Evolutionary conservation across 257 asterid species (phyloP).

Genomic region (Salvia miltiorrhiza): DNA sequence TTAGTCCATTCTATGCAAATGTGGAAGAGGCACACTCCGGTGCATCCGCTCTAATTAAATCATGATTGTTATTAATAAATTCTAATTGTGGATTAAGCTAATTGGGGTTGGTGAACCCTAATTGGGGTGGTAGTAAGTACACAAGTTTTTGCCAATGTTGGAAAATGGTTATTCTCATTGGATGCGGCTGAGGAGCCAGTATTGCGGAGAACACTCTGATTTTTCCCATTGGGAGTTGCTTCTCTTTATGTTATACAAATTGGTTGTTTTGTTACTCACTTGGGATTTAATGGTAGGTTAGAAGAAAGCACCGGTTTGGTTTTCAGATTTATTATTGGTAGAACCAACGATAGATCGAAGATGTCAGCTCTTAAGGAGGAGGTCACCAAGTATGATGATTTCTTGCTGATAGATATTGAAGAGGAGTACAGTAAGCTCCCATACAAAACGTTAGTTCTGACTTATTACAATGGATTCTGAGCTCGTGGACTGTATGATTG

Average conservation of each 20-base stretch:
- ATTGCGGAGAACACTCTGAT: not conserved
- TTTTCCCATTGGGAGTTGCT: not conserved
- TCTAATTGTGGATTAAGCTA: too few relatives aligned
- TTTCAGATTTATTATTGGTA: slow-evolving; percentile 84
- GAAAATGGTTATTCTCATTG: not conserved
- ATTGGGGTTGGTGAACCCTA: too few relatives aligned
- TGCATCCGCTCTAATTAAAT: too few relatives aligned
- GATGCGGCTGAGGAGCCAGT: not conserved
- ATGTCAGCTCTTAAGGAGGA: slow-evolving; percentile 84
- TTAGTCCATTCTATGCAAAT: not conserved
- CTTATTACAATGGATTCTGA: slow-evolving; percentile 10
- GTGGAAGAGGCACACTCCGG: too few relatives aligned
- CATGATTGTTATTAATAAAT: too few relatives aligned
- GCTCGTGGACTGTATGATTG: slow-evolving; percentile 13
- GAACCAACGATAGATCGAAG: slow-evolving; percentile 68
- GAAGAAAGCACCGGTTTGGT: slow-evolving; percentile 98
- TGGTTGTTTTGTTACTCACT: slow-evolving; percentile 23
- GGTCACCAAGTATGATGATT: slow-evolving; percentile 80
- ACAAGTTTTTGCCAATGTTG: too few relatives aligned
- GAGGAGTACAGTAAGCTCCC: slow-evolving; percentile 99
- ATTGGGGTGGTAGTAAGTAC: too few relatives aligned
- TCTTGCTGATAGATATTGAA: slow-evolving; percentile 84
- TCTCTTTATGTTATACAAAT: not conserved
- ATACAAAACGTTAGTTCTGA: slow-evolving; percentile 90
- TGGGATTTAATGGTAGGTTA: slow-evolving; percentile 62